phyloP scores from a whole-genome alignment of 768 basidiomycete species.

The Calocybe indica region DNA sequence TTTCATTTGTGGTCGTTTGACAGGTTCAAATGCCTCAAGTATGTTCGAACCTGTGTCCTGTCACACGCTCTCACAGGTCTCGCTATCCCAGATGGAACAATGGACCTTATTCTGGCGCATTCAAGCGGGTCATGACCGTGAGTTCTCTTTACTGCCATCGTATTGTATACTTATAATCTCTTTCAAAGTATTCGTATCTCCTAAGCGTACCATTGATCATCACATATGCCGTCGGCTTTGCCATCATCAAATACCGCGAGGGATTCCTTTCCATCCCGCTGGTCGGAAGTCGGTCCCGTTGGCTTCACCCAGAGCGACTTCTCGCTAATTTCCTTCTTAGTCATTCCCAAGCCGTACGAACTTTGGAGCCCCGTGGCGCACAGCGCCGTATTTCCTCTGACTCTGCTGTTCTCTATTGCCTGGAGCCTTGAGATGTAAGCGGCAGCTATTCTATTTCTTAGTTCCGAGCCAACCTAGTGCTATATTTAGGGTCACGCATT shows the following conservation, averaged over 20 bases:
- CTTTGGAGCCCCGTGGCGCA: constrained; percentile 45
- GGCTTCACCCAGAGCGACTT: background rate
- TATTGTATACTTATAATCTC: background rate
- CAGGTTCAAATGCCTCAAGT: constrained; percentile 69
- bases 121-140: constrained; percentile 85
- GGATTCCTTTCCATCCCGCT: constrained; percentile 46
- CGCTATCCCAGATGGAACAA: constrained; percentile 53
- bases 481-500: constrained; percentile 58
- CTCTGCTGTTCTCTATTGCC: constrained; percentile 53
- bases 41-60: constrained; percentile 9
- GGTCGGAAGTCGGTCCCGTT: constrained; percentile 41
- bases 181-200: constrained; percentile 65
- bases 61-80: background rate
- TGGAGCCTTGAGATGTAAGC: constrained; percentile 77
- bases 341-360: constrained; percentile 58
- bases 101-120: constrained; percentile 62
- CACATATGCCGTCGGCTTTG: constrained; percentile 55
- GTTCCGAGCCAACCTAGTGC: background rate
- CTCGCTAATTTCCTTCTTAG: constrained; percentile 23
- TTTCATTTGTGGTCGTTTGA: constrained; percentile 81
- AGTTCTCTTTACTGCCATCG: constrained; percentile 12
- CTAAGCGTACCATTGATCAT: constrained; percentile 55
- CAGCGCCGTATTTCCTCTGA: constrained; percentile 57
- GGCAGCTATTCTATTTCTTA: background rate
- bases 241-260: constrained; percentile 67